Evolutionary conservation across 768 basidiomycete genomes (phyloP).

Genomic region (Phaffia australis): DNA sequence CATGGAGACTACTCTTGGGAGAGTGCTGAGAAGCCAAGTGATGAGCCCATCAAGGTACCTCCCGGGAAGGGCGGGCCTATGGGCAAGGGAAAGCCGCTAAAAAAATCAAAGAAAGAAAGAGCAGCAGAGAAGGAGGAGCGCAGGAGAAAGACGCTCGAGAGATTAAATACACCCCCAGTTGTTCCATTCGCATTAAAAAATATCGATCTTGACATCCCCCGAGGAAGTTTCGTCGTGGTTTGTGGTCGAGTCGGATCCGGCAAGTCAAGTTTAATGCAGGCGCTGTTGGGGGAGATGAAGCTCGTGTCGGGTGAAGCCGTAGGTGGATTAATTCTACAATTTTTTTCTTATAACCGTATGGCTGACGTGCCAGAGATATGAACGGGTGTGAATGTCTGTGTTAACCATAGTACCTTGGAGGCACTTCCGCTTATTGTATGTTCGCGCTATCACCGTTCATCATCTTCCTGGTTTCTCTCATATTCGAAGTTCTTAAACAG

Average conservation of each 20-base stretch:
- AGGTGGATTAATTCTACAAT: constrained; percentile 26
- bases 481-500: too few relatives aligned
- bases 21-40: constrained; percentile 17
- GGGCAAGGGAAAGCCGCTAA: constrained; percentile 27
- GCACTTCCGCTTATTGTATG: background rate
- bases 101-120: constrained; percentile 26
- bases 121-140: constrained; percentile 29
- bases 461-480: background rate
- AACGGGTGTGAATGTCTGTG: constrained; percentile 4
- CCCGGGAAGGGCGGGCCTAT: constrained; percentile 24
- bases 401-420: background rate
- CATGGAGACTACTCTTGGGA: constrained; percentile 35
- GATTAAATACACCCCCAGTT: constrained; percentile 29
- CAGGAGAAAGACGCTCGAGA: constrained; percentile 27
- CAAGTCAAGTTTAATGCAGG: constrained; percentile 33
- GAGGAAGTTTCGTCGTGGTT: constrained; percentile 34
- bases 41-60: background rate
- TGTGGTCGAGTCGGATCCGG: constrained; percentile 36
- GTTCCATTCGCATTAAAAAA: constrained; percentile 47
- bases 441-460: background rate
- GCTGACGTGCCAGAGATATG: background rate
- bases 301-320: constrained; percentile 26
- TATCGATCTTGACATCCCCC: constrained; percentile 34
- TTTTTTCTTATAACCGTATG: constrained; percentile 28
- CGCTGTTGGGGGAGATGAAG: constrained; percentile 35